Percentiles rank a stretch among this genome's conserved stretches.
Conservation (phyloP, 768 basidiomycete species). For the Cyathus striatus region DNA sequence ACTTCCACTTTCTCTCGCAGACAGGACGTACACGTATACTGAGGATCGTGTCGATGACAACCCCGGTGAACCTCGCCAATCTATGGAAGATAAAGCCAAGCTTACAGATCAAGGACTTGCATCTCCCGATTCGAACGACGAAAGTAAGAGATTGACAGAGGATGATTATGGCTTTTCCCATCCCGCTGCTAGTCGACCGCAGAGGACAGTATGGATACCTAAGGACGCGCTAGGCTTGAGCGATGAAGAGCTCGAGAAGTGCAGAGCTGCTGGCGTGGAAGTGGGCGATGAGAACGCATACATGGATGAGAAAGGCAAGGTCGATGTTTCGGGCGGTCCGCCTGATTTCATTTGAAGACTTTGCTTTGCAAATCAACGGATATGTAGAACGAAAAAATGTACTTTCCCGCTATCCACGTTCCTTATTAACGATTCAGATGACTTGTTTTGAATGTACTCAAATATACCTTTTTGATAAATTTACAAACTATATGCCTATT, state of each 20-base stretch:
- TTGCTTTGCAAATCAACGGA: too few relatives aligned
- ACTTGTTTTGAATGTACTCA: too few relatives aligned
- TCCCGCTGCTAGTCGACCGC: slow-evolving; percentile 71
- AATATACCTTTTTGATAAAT: too few relatives aligned
- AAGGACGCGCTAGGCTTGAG: slow-evolving; percentile 60
- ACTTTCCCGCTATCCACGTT: too few relatives aligned
- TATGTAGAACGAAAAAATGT: too few relatives aligned
- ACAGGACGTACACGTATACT: slow-evolving; percentile 47
- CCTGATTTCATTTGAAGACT: slow-evolving; percentile 23
- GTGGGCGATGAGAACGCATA: slow-evolving; percentile 29
- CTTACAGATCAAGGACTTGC: neutral
- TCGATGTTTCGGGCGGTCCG: slow-evolving; percentile 28
- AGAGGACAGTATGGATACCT: slow-evolving; percentile 84
- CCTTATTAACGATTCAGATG: too few relatives aligned
- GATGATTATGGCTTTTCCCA: slow-evolving; percentile 77
- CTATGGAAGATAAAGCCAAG: neutral
- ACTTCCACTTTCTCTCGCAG: slow-evolving; percentile 76
- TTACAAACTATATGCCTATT: too few relatives aligned
- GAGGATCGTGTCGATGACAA: slow-evolving; percentile 2
- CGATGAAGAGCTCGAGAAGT: slow-evolving; percentile 40
- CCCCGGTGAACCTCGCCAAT: neutral
- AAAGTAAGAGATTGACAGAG: slow-evolving; percentile 13
- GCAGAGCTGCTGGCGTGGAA: slow-evolving; percentile 36
- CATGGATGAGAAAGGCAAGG: slow-evolving; percentile 30
- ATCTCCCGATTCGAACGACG: slow-evolving; percentile 3